These are phyloP conservation scores for Cordyceps cateniannulata DNA, from an alignment of 2,329 filamentous ascomycete species.

Conservation along the genomic window DNA sequence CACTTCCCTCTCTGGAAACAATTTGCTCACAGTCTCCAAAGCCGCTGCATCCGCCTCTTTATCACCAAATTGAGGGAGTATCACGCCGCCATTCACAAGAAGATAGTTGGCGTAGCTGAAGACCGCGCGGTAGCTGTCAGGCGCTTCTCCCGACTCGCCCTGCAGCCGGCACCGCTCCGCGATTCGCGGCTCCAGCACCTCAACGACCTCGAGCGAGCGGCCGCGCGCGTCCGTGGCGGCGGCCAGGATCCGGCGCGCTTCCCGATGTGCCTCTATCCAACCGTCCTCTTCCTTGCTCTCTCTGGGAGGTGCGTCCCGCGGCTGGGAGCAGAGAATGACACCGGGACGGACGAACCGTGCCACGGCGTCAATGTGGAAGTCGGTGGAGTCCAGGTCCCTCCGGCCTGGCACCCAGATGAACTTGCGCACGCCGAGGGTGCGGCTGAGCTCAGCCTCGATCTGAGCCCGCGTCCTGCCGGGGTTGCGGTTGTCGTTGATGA, in stretches of 20 bases:
- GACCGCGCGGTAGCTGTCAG: background rate
- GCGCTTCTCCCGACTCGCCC: background rate
- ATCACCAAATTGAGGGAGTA: slow-evolving; percentile 8
- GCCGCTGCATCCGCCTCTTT: slow-evolving; percentile 1
- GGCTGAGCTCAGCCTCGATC: slow-evolving; percentile 11
- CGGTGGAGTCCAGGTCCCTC: slow-evolving; percentile 5
- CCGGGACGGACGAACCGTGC: slow-evolving; percentile 11
- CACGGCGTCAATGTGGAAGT: slow-evolving; percentile 12
- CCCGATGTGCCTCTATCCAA: background rate
- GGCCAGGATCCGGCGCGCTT: background rate
- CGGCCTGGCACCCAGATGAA: slow-evolving; percentile 13
- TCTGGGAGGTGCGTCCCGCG: background rate
- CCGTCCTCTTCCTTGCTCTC: background rate
- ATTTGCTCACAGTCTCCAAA: background rate
- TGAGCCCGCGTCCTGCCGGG: background rate
- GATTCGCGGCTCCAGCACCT: background rate
- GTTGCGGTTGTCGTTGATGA: slow-evolving; percentile 14
- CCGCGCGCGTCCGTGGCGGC: slow-evolving; percentile 3
- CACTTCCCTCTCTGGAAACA: background rate
- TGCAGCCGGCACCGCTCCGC: background rate
- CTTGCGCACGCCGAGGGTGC: slow-evolving; percentile 8
- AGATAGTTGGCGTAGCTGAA: slow-evolving; percentile 10
- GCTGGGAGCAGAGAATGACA: background rate
- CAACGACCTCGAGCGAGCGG: background rate
- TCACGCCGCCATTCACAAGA: slow-evolving; percentile 7